A percentile compares a stretch with the other conserved stretches of the same genome.
These are phyloP conservation scores for Ophiosphaerella korrae DNA, from an alignment of 2,329 filamentous ascomycete species.

Conservation along the genomic window DNA sequence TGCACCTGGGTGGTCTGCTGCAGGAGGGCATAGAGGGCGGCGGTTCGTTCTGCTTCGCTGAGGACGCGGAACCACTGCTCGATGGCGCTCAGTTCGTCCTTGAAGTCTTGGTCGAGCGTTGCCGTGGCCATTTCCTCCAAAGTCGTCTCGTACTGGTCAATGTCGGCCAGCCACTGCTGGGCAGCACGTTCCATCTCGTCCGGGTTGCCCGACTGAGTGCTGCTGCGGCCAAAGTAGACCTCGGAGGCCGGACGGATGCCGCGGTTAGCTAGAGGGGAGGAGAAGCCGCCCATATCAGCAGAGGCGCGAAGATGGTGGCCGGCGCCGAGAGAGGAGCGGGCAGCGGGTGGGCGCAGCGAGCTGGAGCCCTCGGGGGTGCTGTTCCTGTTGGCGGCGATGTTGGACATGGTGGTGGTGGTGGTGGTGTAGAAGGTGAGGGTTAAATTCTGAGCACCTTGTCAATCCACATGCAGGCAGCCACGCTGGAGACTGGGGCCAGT, in stretches of 20 bases:
- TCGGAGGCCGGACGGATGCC: conserved; percentile 92
- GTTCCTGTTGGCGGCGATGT: conserved; percentile 76
- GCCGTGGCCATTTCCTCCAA: conserved; percentile 98
- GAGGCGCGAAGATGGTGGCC: conserved; percentile 90
- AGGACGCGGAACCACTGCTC: conserved; percentile 99
- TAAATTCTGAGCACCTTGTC: conserved; percentile 2
- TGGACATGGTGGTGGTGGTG: conserved; percentile 49
- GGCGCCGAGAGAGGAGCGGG: conserved; percentile 74
- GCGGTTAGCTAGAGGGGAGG: conserved; percentile 71
- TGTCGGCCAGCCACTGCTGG: conserved; percentile 98
- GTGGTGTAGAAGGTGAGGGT: not conserved
- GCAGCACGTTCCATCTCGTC: conserved; percentile 95
- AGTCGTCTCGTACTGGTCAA: conserved; percentile 98
- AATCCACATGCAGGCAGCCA: not conserved
- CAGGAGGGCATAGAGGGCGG: conserved; percentile 89
- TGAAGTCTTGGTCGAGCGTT: conserved; percentile 99
- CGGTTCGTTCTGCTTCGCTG: conserved; percentile 94
- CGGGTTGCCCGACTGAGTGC: conserved; percentile 66
- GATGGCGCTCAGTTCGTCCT: conserved; percentile 97
- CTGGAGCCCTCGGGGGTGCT: conserved; percentile 93
- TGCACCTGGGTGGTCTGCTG: conserved; percentile 99
- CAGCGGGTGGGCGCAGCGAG: conserved; percentile 79
- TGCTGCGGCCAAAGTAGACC: conserved; percentile 81
- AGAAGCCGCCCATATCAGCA: conserved; percentile 90
- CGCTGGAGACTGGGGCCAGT: not conserved